These are phyloP conservation scores for Sugiyamaella castrensis DNA, from an alignment of 1,139 yeast species.

Conservation along the genomic window DNA sequence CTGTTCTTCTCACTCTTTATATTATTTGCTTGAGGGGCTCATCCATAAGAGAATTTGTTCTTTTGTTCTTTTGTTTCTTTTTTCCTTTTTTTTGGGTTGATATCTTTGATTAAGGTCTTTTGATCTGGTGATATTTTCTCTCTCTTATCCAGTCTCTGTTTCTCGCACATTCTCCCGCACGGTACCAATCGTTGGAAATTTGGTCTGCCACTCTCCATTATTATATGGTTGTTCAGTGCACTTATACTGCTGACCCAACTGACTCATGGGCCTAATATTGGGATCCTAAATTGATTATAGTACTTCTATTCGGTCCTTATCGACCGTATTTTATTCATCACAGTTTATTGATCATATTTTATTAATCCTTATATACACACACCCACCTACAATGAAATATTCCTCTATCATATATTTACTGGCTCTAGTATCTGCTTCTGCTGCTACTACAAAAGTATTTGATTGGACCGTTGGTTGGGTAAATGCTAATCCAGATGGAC, in stretches of 20 bases:
- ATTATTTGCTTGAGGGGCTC: too few species aligned
- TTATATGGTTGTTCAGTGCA: too few species aligned
- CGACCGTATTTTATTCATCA: background rate
- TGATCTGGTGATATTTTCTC: background rate
- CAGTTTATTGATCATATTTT: background rate
- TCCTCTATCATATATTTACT: conserved; percentile 2
- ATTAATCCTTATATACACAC: conserved; percentile 1
- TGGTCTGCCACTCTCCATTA: too few species aligned
- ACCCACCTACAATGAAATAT: conserved; percentile 9
- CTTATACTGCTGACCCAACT: background rate
- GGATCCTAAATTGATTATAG: too few species aligned
- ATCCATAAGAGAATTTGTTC: too few species aligned
- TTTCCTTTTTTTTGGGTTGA: too few species aligned
- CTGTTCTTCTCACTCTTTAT: too few species aligned
- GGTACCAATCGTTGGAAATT: too few species aligned
- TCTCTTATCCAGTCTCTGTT: background rate
- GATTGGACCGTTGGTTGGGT: conserved; percentile 77
- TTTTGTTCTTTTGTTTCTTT: too few species aligned
- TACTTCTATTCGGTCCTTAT: background rate
- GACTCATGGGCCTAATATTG: background rate
- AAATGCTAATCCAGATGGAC: conserved; percentile 73
- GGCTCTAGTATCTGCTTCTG: conserved; percentile 35
- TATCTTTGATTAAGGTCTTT: too few species aligned
- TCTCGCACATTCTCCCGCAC: background rate
- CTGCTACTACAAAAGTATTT: conserved; percentile 55